A percentile compares a stretch with the other conserved stretches of the same genome.
These are phyloP conservation scores for Gelatoporia subvermispora DNA, from an alignment of 768 basidiomycete species.

Conservation along the genomic window DNA sequence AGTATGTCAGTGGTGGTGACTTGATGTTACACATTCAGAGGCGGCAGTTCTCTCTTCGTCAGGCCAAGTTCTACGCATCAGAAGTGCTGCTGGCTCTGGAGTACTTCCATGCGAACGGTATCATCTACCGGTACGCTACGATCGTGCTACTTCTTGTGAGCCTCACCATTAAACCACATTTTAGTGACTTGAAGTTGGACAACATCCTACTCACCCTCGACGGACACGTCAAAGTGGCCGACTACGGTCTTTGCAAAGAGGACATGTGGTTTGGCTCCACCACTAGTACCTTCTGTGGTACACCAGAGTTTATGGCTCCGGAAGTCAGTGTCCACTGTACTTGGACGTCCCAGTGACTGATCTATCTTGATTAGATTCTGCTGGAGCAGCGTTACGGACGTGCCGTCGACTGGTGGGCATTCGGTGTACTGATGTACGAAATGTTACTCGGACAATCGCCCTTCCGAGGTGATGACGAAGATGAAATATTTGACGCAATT, in stretches of 20 bases:
- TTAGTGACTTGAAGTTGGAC: slow-evolving; percentile 93
- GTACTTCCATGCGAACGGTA: slow-evolving; percentile 98
- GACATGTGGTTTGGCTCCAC: slow-evolving; percentile 97
- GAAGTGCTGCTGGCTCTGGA: slow-evolving; percentile 94
- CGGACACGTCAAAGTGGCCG: slow-evolving; percentile 97
- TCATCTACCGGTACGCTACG: slow-evolving; percentile 85
- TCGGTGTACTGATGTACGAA: slow-evolving; percentile 97
- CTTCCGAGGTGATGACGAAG: slow-evolving; percentile 98
- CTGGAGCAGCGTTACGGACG: slow-evolving; percentile 99
- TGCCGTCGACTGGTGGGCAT: slow-evolving; percentile 99
- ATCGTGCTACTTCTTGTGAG: too few species aligned
- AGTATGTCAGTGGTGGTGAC: slow-evolving; percentile 98
- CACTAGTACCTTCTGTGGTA: slow-evolving; percentile 98
- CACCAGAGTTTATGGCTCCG: slow-evolving; percentile 99
- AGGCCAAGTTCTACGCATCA: slow-evolving; percentile 98
- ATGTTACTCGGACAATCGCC: slow-evolving; percentile 99
- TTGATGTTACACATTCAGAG: slow-evolving; percentile 99
- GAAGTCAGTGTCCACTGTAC: slow-evolving; percentile 57
- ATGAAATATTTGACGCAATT: slow-evolving; percentile 99
- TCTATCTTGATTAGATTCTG: slow-evolving; percentile 60
- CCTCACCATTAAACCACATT: slow-evolving; percentile 1
- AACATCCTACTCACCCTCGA: slow-evolving; percentile 96
- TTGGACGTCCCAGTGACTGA: background rate
- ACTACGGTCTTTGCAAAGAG: slow-evolving; percentile 98
- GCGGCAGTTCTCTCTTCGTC: slow-evolving; percentile 96